These are phyloP conservation scores for Chaetomium sp. DNA, from an alignment of 2,329 filamentous ascomycete species.

Conservation along the genomic window DNA sequence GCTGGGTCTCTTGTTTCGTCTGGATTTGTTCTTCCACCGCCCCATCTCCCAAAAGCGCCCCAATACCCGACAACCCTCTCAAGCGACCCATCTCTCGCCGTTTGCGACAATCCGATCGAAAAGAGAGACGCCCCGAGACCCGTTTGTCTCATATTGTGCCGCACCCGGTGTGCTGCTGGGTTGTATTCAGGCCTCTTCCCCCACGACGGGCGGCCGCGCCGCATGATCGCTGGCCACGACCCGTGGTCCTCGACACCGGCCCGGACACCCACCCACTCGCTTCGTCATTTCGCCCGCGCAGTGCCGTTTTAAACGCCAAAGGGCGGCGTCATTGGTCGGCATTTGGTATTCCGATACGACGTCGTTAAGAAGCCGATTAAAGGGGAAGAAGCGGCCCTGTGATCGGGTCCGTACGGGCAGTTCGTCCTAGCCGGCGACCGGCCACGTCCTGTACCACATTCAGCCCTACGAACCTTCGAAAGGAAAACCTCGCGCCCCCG, in stretches of 20 bases:
- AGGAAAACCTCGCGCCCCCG: not conserved
- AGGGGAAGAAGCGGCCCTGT: not conserved
- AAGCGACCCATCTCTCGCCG: constrained; percentile 7
- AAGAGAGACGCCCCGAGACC: not conserved
- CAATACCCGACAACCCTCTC: constrained; percentile 1
- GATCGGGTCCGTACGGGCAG: not conserved
- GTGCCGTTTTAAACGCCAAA: not conserved
- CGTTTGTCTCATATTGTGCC: constrained; percentile 15
- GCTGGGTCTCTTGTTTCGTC: constrained; percentile 8
- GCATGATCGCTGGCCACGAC: constrained; percentile 14
- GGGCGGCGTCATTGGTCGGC: constrained; percentile 7
- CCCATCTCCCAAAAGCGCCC: not conserved
- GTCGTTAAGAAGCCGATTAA: not conserved
- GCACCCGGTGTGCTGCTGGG: constrained; percentile 7
- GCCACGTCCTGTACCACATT: not conserved
- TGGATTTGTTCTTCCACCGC: not conserved
- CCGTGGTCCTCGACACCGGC: not conserved
- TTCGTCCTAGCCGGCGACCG: not conserved
- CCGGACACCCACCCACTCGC: not conserved
- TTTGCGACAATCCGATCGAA: constrained; percentile 6
- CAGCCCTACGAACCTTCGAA: too few species aligned
- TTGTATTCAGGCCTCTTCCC: constrained; percentile 10
- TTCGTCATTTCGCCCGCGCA: not conserved
- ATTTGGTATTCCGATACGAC: not conserved
- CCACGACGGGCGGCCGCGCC: constrained; percentile 11